Evolutionary conservation across 176 grass and related monocot genomes (phyloP).

Genomic region (Phoenix roebelenii): DNA sequence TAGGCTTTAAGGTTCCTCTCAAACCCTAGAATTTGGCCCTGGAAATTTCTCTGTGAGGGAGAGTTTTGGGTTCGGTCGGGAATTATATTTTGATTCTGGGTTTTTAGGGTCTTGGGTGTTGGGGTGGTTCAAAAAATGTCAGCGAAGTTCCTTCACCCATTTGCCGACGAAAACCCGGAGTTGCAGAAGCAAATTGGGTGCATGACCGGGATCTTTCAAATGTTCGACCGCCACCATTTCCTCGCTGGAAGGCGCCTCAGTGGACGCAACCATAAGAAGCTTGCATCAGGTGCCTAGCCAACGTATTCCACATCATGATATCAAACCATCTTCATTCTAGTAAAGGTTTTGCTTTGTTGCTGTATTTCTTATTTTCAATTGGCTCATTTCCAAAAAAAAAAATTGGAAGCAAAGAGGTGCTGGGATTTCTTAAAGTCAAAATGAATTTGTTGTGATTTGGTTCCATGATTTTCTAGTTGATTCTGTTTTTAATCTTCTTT

Average conservation of each 20-base stretch:
- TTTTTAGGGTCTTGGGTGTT: background rate
- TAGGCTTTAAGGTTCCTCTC: too few species aligned
- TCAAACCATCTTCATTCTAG: too few species aligned
- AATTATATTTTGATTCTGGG: background rate
- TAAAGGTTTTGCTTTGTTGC: background rate
- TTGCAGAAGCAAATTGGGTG: slow-evolving; percentile 69
- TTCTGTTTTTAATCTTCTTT: too few species aligned
- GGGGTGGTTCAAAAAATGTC: slow-evolving; percentile 34
- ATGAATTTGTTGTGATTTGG: too few species aligned
- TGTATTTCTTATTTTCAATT: background rate
- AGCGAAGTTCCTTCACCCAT: slow-evolving; percentile 59
- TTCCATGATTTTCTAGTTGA: too few species aligned
- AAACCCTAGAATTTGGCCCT: background rate
- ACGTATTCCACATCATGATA: slow-evolving; percentile 3
- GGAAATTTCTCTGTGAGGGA: slow-evolving; percentile 2
- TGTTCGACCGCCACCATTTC: slow-evolving; percentile 70
- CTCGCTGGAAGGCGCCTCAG: slow-evolving; percentile 25
- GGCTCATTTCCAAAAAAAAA: too few species aligned
- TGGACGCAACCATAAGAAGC: slow-evolving; percentile 11
- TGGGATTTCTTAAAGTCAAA: too few species aligned
- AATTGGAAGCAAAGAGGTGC: too few species aligned
- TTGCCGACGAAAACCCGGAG: slow-evolving; percentile 57
- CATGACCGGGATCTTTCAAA: slow-evolving; percentile 81
- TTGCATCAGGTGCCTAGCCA: slow-evolving; percentile 23
- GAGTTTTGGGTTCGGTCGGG: slow-evolving; percentile 7